Evolutionary conservation across 1,139 yeast genomes (phyloP), one percentile per base, ranked within the genome.

Genomic region (Blastobotrys aristatus): DNA sequence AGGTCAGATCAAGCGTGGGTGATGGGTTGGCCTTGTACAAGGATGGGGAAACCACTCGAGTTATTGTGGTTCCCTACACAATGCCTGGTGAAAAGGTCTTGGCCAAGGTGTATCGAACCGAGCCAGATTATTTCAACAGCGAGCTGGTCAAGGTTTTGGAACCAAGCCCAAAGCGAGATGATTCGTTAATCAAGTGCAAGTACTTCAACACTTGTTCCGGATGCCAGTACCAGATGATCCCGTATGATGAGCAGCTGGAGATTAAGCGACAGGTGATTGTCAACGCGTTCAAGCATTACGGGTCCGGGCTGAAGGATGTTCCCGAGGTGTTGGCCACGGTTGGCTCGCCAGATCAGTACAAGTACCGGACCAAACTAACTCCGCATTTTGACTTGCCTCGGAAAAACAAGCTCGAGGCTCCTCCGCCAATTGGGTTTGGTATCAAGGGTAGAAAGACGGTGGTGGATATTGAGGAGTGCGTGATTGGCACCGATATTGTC

Each of bases 301-400:
- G 96, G 0, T 61, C 66, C 1, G 64, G 80, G 46, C 63, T 66
- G 1, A 64, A 64, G 0, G 61, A 70, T 40, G 63, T 84, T 22
- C 96, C 96, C 0, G 70, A 61, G 8, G 71, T 92, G 29, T 74
- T 74, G 10, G 67, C 71, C 2, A 90, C 97, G 0, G 80, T 86
- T 40, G 80, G 84, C 3, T 85, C 96, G 2, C 98, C 98, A 3
- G 68, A 80, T 51, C 75, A 82, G 56, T 86, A 76, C 62, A 73
- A 74, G 40, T 92, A 92, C 67, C 73, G 98, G 63, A 92, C 98
- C 0, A 92, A 92, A 62, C 74, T 92, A 45, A 92, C 98, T 0
- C 98, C 98, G 3, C 98, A 92, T 70, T 92, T 90, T 67, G 92
- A 88, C 61, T 71, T 88, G 37, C 95, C 95, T n/a, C 72, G 77